These are phyloP conservation scores for Melampsora americana DNA, from an alignment of 1,284 basidiomycete genomes.

Conservation along the genomic window DNA sequence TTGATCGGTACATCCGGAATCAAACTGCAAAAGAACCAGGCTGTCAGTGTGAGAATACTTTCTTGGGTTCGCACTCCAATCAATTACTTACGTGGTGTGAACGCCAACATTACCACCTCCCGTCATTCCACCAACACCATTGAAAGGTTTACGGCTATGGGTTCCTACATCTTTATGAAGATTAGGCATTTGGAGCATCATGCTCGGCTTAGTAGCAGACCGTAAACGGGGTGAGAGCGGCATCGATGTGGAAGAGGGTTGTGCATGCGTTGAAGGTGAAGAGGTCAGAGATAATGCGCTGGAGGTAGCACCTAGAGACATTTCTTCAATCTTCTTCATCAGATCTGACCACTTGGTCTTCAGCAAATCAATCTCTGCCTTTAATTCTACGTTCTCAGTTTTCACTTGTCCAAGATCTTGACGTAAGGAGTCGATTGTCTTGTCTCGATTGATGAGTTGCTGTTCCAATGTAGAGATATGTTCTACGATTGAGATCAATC, in stretches of 20 bases:
- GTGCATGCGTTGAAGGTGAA: not conserved
- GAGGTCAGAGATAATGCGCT: not conserved
- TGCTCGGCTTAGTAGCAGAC: constrained; percentile 5
- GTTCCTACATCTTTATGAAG: constrained; percentile 39
- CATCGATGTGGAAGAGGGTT: constrained; percentile 5
- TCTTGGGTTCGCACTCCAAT: not conserved
- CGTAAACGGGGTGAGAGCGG: constrained; percentile 21
- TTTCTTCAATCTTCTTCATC: constrained; percentile 40
- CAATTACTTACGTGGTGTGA: constrained; percentile 28
- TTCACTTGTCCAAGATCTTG: constrained; percentile 74
- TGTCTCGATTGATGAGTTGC: constrained; percentile 87
- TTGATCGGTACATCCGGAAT: constrained; percentile 31
- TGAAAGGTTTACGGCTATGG: constrained; percentile 36
- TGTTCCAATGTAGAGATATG: constrained; percentile 90
- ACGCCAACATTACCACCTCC: constrained; percentile 29
- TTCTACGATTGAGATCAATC: constrained; percentile 58
- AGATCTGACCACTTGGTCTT: constrained; percentile 39
- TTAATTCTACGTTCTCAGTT: constrained; percentile 76
- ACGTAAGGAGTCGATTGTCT: constrained; percentile 80
- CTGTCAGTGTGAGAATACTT: not conserved
- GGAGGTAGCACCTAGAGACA: constrained; percentile 25
- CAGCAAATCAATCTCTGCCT: constrained; percentile 53
- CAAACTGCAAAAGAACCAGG: not conserved
- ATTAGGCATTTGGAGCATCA: constrained; percentile 24
- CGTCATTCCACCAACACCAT: constrained; percentile 36